These are phyloP conservation scores for Ascodesmis nigricans DNA, from an alignment of 495 filamentous ascomycete species.

Conservation along the genomic window DNA sequence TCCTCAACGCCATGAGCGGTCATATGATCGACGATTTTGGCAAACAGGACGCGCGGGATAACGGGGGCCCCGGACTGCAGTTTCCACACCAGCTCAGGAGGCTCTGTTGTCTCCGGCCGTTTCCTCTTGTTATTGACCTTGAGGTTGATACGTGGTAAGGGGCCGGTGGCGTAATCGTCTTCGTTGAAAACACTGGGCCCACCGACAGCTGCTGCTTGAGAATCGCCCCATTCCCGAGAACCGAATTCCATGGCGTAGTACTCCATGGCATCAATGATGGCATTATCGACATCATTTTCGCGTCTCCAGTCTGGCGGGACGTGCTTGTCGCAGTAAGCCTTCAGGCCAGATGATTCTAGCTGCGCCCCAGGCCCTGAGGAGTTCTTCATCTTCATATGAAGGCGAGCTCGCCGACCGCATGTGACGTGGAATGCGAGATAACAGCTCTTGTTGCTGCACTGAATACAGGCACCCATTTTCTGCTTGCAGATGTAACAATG, in stretches of 20 bases:
- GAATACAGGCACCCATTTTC: conserved; percentile 93
- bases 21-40: conserved; percentile 57
- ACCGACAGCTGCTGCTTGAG: conserved; percentile 63
- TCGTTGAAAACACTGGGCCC: conserved; percentile 17
- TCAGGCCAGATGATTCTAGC: conserved; percentile 69
- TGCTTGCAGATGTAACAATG: conserved; percentile 94
- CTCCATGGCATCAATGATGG: conserved; percentile 43
- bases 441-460: conserved; percentile 93
- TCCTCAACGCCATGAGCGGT: conserved; percentile 61
- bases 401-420: conserved; percentile 66
- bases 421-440: conserved; percentile 98
- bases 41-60: conserved; percentile 65
- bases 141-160: conserved; percentile 31
- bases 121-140: conserved; percentile 59
- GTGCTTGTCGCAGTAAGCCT: conserved; percentile 93
- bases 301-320: conserved; percentile 72
- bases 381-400: conserved; percentile 94
- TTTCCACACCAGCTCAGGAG: conserved; percentile 63
- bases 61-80: conserved; percentile 87
- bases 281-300: conserved; percentile 55
- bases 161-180: conserved; percentile 8
- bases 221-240: conserved; percentile 72
- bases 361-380: conserved; percentile 55
- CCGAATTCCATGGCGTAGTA: conserved; percentile 79
- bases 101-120: conserved; percentile 26